Percentiles rank a stretch among this genome's conserved stretches.
phyloP scores from a whole-genome alignment of 345 rosid species.

The Populus pruinosa region DNA sequence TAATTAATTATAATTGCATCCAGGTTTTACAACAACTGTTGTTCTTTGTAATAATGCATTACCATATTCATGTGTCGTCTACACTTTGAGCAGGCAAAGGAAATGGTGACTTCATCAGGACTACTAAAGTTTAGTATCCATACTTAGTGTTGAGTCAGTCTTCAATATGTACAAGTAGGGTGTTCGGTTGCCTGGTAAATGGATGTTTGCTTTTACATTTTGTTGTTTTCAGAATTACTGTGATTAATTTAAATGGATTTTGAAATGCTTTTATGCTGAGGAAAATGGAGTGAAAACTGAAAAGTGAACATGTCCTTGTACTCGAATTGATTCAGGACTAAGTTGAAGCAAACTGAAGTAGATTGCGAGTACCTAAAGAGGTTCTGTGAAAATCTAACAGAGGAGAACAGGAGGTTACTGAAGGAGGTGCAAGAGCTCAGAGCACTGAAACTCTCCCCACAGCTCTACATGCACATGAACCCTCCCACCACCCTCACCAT shows the following conservation, averaged over 20 bases:
- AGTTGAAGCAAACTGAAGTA: slow-evolving; percentile 86
- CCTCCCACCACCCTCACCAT: slow-evolving; percentile 88
- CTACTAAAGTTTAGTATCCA: background rate
- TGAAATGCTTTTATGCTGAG: background rate
- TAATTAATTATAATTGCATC: background rate
- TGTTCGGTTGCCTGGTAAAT: background rate
- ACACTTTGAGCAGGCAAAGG: background rate
- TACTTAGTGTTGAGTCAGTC: background rate
- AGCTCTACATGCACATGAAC: slow-evolving; percentile 77
- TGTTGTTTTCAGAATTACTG: background rate
- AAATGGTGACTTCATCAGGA: background rate
- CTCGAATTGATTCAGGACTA: slow-evolving; percentile 48
- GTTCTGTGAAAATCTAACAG: slow-evolving; percentile 75
- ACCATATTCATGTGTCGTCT: background rate
- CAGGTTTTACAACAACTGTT: background rate
- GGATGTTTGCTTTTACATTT: background rate
- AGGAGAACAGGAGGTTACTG: slow-evolving; percentile 70
- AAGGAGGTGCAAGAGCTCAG: slow-evolving; percentile 86
- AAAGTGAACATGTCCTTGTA: too few species aligned
- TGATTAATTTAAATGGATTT: background rate
- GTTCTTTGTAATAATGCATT: background rate
- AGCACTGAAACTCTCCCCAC: slow-evolving; percentile 76
- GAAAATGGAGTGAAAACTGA: background rate
- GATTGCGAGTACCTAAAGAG: slow-evolving; percentile 77
- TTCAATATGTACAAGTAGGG: background rate